These are phyloP conservation scores for Penicillium crustosum DNA, from an alignment of 2,329 filamentous ascomycete species.

Conservation along the genomic window DNA sequence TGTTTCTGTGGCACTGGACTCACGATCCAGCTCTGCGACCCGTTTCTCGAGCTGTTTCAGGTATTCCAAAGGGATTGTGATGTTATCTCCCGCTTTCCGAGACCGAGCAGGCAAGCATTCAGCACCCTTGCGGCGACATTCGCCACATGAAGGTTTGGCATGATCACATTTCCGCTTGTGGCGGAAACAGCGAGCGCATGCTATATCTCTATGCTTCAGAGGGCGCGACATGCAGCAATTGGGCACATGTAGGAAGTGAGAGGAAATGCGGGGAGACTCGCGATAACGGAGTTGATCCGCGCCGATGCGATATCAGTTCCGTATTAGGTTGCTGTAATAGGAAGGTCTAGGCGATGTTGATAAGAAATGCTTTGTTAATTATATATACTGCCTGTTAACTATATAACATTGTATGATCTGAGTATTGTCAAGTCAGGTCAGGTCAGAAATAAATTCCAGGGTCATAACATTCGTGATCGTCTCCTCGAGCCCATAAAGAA, in stretches of 20 bases:
- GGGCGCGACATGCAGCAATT: conserved; percentile 24
- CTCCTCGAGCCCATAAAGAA: neutral
- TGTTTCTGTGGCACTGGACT: neutral
- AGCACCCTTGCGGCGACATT: conserved; percentile 29
- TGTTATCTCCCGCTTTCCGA: conserved; percentile 24
- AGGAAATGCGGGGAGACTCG: conserved; percentile 16
- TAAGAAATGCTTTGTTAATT: neutral
- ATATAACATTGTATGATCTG: neutral
- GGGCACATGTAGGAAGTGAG: neutral
- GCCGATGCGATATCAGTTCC: conserved; percentile 9
- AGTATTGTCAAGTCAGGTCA: neutral
- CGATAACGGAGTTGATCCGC: conserved; percentile 9
- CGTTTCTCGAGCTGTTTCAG: conserved; percentile 25
- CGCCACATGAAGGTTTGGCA: conserved; percentile 30
- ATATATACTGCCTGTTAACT: neutral
- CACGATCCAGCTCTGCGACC: conserved; percentile 24
- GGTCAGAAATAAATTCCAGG: neutral
- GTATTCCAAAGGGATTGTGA: conserved; percentile 28
- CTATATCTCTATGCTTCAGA: conserved; percentile 26
- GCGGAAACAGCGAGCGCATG: conserved; percentile 32
- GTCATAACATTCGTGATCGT: neutral
- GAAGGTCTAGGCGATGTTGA: conserved; percentile 15
- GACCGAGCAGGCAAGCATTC: conserved; percentile 30
- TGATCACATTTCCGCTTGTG: conserved; percentile 33
- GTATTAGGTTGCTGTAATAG: conserved; percentile 4